Evolutionary conservation across 2,329 filamentous ascomycete species (phyloP), one percentile per base, ranked within the genome.

Genomic region (Capronia coronata): DNA sequence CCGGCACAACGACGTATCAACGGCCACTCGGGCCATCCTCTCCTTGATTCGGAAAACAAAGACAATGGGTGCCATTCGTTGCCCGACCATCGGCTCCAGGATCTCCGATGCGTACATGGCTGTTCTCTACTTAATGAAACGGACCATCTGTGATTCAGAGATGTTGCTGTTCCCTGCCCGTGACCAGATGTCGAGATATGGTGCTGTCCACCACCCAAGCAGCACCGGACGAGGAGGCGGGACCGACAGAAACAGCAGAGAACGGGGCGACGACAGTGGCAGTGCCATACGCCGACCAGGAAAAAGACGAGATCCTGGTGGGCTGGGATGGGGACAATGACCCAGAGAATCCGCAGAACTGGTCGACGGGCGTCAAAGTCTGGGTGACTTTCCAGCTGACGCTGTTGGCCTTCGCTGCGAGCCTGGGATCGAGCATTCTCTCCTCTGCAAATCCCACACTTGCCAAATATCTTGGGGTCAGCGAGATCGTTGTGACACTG

Each of bases 361-460:
- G 70, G 66, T 62, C 63, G 0, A 58, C 61, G 4, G 37, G 42
- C 2, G 70, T 72, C 52, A 76, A 76, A 60, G 65, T 63, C 39
- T 75, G 68, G 64, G 64, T 77, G 43, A 76, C 75, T 0, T 65
- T 75, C 14, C 68, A 74, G 44, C 59, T 78, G 27, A 69, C 72
- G 19, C 66, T 77, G 65, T 63, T 78, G 13, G 75, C 76, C 1
- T 60, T 77, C n/a, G 64, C 68, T 7, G 73, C 72, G 13, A 73
- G 69, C 51, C 59, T 76, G 41, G 75, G 72, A 2, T 75, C 72
- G 4, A 74, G 71, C 14, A 75, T 79, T 48, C 72, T 75, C 32
- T 65, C 74, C 1, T 71, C 75, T 0, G 76, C 73, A 1, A 67
- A 71, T 39, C 41, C 62, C 2, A 63, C 57, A 1, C 71, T 79